These are phyloP conservation scores for Saksenaea oblongispora DNA, from an alignment of 371 early-diverging fungal species.

Conservation along the genomic window DNA sequence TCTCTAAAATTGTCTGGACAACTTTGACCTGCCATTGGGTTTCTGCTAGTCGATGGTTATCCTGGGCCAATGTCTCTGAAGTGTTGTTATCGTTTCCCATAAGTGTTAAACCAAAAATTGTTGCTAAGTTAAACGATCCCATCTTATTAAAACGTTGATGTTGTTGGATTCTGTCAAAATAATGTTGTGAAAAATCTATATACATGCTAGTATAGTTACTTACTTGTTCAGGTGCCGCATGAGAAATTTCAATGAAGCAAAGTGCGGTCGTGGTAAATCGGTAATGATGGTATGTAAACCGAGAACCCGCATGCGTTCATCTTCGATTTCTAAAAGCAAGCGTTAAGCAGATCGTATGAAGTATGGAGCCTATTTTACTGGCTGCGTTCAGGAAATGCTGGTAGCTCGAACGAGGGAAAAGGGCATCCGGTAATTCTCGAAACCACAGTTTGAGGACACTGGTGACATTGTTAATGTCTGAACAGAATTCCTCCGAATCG, in stretches of 20 bases:
- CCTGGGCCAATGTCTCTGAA: conserved; percentile 17
- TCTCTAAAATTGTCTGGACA: conserved; percentile 61
- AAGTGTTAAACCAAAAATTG: conserved; percentile 90
- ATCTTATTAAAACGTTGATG: conserved; percentile 84
- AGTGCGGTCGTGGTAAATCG: conserved; percentile 74
- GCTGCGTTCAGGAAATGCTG: conserved; percentile 70
- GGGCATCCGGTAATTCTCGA: conserved; percentile 86
- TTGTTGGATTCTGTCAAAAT: conserved; percentile 62
- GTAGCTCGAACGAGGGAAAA: conserved; percentile 69
- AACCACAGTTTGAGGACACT: conserved; percentile 90
- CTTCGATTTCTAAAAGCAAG: conserved; percentile 50
- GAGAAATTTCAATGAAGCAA: conserved; percentile 72
- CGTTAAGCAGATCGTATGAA: neutral
- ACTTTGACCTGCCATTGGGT: conserved; percentile 61
- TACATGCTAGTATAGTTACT: conserved; percentile 7
- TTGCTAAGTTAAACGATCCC: conserved; percentile 81
- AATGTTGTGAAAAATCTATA: conserved; percentile 1
- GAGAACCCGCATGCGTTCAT: conserved; percentile 60
- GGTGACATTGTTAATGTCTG: conserved; percentile 80
- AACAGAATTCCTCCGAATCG: conserved; percentile 49
- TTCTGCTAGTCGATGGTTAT: conserved; percentile 48
- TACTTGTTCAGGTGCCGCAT: conserved; percentile 76
- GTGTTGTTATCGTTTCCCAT: conserved; percentile 55
- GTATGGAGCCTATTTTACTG: conserved; percentile 36
- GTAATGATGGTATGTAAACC: conserved; percentile 68